These are phyloP conservation scores for Chaetomium fimeti DNA, from an alignment of 495 filamentous ascomycete species.

Conservation along the genomic window DNA sequence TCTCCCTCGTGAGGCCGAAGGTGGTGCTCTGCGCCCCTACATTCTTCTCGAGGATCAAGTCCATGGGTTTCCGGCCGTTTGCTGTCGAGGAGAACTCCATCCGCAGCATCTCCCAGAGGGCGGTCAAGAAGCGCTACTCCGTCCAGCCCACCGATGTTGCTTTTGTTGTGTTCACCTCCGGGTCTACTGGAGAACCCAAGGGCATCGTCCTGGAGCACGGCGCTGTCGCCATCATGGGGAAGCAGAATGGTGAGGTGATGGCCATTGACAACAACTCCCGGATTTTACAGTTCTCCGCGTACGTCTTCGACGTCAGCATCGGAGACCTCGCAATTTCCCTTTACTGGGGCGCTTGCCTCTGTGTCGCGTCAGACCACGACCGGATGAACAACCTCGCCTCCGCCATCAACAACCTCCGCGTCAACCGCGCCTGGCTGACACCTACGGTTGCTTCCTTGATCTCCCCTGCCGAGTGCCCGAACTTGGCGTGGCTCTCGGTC, in stretches of 20 bases:
- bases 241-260: constrained; percentile 13
- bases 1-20: constrained; percentile 35
- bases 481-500: constrained; percentile 14
- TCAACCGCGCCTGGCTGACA: constrained; percentile 11
- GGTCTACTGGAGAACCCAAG: constrained; percentile 56
- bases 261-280: constrained; percentile 30
- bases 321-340: constrained; percentile 55
- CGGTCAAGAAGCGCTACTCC: constrained; percentile 16
- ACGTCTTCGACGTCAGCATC: constrained; percentile 57
- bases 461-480: constrained; percentile 13
- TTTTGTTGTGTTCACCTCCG: constrained; percentile 59
- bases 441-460: constrained; percentile 13
- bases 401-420: constrained; percentile 26
- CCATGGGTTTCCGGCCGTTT: constrained; percentile 11
- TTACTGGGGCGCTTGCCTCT: constrained; percentile 38
- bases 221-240: constrained; percentile 14
- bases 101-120: constrained; percentile 1
- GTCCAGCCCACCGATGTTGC: constrained; percentile 23
- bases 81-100: constrained; percentile 13
- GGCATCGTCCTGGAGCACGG: constrained; percentile 39
- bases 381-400: constrained; percentile 28
- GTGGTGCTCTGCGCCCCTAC: constrained; percentile 17
- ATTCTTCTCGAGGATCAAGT: constrained; percentile 9
- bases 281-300: constrained; percentile 57
- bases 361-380: constrained; percentile 33